Conservation (phyloP, 805 yeast genomes). For the Saccharomycopsis fermentans region DNA sequence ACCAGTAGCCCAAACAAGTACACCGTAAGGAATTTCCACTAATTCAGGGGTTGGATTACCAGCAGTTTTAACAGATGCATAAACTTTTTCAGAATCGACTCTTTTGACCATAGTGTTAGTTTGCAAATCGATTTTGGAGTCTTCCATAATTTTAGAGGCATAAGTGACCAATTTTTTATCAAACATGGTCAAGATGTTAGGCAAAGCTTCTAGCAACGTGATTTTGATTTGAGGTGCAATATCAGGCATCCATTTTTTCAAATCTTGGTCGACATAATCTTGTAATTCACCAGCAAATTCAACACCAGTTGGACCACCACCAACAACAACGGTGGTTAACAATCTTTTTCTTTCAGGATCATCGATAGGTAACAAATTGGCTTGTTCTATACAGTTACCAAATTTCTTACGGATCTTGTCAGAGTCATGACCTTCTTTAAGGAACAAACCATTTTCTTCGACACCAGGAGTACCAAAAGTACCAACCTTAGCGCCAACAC, state of each 20-base stretch:
- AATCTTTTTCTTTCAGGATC: conserved; percentile 77
- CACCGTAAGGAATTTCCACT: conserved; percentile 74
- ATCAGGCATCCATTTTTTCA: conserved; percentile 80
- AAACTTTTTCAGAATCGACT: conserved; percentile 62
- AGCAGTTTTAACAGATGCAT: conserved; percentile 56
- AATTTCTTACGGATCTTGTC: conserved; percentile 71
- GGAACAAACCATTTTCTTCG: conserved; percentile 73
- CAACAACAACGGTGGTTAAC: conserved; percentile 83
- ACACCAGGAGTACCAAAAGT: conserved; percentile 96
- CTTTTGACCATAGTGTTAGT: conserved; percentile 83
- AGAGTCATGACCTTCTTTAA: conserved; percentile 86
- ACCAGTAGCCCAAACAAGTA: conserved; percentile 96
- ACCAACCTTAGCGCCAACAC: conserved; percentile 92
- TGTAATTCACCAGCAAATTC: conserved; percentile 95
- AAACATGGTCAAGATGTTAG: conserved; percentile 73
- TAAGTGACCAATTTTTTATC: conserved; percentile 60
- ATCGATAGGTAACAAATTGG: conserved; percentile 60
- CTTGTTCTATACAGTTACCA: conserved; percentile 84
- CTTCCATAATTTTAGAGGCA: conserved; percentile 69
- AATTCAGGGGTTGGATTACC: conserved; percentile 41
- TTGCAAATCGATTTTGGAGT: conserved; percentile 58
- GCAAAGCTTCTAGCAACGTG: conserved; percentile 81
- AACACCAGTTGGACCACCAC: conserved; percentile 99
- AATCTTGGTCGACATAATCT: conserved; percentile 88
- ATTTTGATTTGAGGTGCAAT: conserved; percentile 75